phyloP scores from a whole-genome alignment of 805 yeast genomes.

The Cyberlindnera americana region DNA sequence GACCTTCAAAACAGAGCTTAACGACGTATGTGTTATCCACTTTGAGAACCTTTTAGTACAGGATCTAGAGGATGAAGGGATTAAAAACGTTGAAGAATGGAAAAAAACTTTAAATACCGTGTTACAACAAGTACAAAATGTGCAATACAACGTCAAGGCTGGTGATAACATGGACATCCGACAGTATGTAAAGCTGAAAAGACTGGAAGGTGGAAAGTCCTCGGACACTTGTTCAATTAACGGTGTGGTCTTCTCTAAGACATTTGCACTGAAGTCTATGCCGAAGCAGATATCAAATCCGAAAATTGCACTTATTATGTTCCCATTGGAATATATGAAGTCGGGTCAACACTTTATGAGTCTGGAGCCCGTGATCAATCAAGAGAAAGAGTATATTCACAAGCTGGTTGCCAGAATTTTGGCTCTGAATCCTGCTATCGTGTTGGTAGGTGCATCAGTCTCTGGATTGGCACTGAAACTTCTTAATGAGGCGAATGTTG shows the following conservation, averaged over 20 bases:
- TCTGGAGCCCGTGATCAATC: conserved; percentile 78
- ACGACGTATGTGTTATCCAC: conserved; percentile 38
- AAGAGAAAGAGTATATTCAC: conserved; percentile 79
- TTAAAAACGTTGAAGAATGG: conserved; percentile 59
- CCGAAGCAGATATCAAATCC: conserved; percentile 61
- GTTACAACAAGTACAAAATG: conserved; percentile 50
- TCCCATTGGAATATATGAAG: conserved; percentile 82
- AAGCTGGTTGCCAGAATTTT: conserved; percentile 77
- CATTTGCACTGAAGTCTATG: conserved; percentile 79
- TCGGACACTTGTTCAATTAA: conserved; percentile 58
- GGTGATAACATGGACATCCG: conserved; percentile 81
- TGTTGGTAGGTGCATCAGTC: conserved; percentile 74
- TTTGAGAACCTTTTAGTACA: conserved; percentile 54
- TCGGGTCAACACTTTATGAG: conserved; percentile 78
- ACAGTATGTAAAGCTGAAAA: conserved; percentile 84
- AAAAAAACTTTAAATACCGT: conserved; percentile 44
- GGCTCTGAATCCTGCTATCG: conserved; percentile 72
- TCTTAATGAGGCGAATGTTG: conserved; percentile 68
- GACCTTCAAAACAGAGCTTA: conserved; percentile 27
- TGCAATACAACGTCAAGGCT: conserved; percentile 55
- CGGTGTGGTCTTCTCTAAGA: conserved; percentile 84
- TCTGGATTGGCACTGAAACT: conserved; percentile 77
- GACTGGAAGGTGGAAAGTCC: conserved; percentile 72
- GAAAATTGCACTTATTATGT: conserved; percentile 74
- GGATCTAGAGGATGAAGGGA: conserved; percentile 56